phyloP scores from a whole-genome alignment of 2,329 filamentous ascomycete genomes.

The Hypomyces perniciosus region DNA sequence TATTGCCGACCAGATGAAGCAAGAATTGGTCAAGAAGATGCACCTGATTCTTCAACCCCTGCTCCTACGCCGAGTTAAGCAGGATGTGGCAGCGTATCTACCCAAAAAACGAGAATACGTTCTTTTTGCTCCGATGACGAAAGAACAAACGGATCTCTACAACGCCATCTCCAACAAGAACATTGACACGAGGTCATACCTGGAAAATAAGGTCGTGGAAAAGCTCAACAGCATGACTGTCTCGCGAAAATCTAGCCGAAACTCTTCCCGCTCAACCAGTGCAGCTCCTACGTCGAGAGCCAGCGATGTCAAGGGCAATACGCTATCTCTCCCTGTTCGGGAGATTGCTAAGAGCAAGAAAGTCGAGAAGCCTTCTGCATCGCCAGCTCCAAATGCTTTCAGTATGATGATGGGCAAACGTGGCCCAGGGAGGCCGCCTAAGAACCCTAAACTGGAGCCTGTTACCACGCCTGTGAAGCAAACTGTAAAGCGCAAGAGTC shows the following conservation, averaged over 20 bases:
- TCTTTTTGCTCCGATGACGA: conserved; percentile 84
- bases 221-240: conserved; percentile 39
- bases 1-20: conserved; percentile 64
- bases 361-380: conserved; percentile 16
- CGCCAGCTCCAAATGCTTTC: conserved; percentile 41
- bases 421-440: conserved; percentile 18
- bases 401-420: conserved; percentile 47
- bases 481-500: conserved; percentile 28
- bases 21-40: conserved; percentile 60
- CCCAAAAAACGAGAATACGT: conserved; percentile 97
- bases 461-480: conserved; percentile 16
- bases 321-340: conserved; percentile 29
- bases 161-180: conserved; percentile 54
- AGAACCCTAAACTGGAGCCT: conserved; percentile 20
- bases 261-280: conserved; percentile 36
- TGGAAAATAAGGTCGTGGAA: conserved; percentile 74
- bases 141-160: conserved; percentile 87
- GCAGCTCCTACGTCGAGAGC: conserved; percentile 15
- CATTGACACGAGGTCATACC: conserved; percentile 61
- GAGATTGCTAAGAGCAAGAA: conserved; percentile 31
- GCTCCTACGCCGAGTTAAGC: conserved; percentile 80
- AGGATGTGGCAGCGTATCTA: conserved; percentile 84
- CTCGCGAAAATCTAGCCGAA: conserved; percentile 21
- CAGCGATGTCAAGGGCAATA: conserved; percentile 14
- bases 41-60: conserved; percentile 92